Evolutionary conservation across 192 early-diverging fungal genomes (phyloP), one percentile per base, ranked within the genome.

Genomic region (Gorgonomyces haynaldii): DNA sequence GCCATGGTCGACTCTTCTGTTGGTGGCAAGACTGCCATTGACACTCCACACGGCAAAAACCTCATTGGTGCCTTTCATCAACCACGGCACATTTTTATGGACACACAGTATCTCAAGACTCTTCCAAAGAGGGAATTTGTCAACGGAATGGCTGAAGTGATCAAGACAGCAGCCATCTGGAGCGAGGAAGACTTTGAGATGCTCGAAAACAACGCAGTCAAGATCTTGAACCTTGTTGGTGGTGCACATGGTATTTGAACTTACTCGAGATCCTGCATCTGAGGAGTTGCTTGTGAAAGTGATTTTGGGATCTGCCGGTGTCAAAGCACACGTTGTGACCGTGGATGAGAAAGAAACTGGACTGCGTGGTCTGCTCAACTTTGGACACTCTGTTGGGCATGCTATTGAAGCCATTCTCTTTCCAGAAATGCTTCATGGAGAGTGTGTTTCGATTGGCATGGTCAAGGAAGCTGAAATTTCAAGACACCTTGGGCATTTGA

Each of bases 1-100:
- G 88, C 92, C 4, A 96, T 98, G 92, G 91, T 95, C 3, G 94
- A 98, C 63, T 95, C 91, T 9, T 93, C 89, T 12, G 86, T 98
- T 45, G 91, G 89, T 41, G 95, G 95, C 16, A 95, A 96, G 70
- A 93, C 91, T 2, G 91, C 91, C 0, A 79, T 98, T n/a, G 95
- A 96, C 65, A 89, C 86, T 3, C 89, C 92, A 3, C 72, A 80
- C 40, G 95, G 91, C 26, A 98, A 98, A 71, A 92, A 95, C 65
- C 67, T 95, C 16, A 81, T 96, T 48, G 89, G 95, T 10, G 81
- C 91, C 13, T 95, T 98, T 75, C 92, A 90, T 79, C 92, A 98
- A 61, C 95, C 95, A 4, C 65, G 79, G 57, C 81, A 84, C 21
- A 91, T 91, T 30, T 98, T 81, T 58, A 92, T 96, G 61, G 92